A percentile compares a stretch with the other conserved stretches of the same genome.
Conservation (phyloP, 176 grass and related monocot species). For the Rhipidocladum racemiflorum region DNA sequence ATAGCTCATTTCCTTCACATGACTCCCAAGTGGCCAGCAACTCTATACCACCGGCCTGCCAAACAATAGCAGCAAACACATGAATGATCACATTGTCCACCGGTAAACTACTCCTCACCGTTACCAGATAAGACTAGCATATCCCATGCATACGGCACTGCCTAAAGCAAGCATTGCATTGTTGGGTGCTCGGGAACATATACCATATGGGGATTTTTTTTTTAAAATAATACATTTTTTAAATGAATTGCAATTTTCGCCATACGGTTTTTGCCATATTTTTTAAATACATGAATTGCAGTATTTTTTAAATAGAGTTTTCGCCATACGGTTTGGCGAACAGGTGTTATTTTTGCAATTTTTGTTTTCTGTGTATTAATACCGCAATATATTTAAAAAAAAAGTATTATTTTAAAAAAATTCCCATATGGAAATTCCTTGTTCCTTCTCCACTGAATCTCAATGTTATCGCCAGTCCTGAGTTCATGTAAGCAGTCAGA, state of each 20-base stretch:
- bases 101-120: conserved; percentile 33
- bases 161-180: conserved; percentile 24
- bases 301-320: too few relatives aligned
- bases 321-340: too few relatives aligned
- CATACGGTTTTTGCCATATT: too few relatives aligned
- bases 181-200: conserved; percentile 54
- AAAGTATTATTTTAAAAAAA: too few relatives aligned
- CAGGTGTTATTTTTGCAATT: too few relatives aligned
- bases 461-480: conserved; percentile 66
- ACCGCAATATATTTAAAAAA: too few relatives aligned
- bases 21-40: conserved; percentile 85
- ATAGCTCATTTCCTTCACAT: conserved; percentile 78
- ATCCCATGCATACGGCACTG: conserved; percentile 18
- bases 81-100: conserved; percentile 39
- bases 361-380: too few relatives aligned
- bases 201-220: too few relatives aligned
- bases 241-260: too few relatives aligned
- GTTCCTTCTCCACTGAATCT: conserved; percentile 99
- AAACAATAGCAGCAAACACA: conserved; percentile 44
- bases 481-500: conserved; percentile 83
- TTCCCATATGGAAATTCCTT: conserved; percentile 94
- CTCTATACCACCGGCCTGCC: conserved; percentile 99
- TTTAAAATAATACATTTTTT: too few relatives aligned
- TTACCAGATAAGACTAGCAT: conserved; percentile 48
- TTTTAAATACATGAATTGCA: too few relatives aligned